phyloP scores from a whole-genome alignment of 2,329 filamentous ascomycete genomes.

The Penicillium hesseltinei region DNA sequence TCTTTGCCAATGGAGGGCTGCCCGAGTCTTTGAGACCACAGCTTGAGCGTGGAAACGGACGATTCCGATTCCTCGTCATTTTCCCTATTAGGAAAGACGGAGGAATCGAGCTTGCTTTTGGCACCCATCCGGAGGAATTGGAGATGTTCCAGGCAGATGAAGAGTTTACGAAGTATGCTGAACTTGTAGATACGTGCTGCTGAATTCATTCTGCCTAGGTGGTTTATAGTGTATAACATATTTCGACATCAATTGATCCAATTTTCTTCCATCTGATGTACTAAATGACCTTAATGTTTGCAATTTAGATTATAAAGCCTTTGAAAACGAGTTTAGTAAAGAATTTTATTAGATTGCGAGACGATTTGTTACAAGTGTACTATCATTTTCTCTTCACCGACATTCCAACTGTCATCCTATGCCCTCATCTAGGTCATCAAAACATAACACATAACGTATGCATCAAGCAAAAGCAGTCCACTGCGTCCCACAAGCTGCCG shows the following conservation, averaged over 20 bases:
- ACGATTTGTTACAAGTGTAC: neutral
- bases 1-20: neutral
- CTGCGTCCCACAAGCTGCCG: conserved; percentile 7
- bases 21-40: neutral
- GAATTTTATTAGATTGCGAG: neutral
- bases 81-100: neutral
- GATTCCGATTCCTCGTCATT: neutral
- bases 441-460: neutral
- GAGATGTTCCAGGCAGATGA: neutral
- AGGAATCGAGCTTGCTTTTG: neutral
- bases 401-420: neutral
- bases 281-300: neutral
- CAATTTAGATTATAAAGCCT: too few relatives aligned
- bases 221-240: neutral
- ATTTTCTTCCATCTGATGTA: neutral
- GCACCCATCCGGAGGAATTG: neutral
- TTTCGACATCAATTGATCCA: neutral
- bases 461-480: conserved; percentile 12
- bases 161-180: neutral
- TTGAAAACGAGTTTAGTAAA: neutral
- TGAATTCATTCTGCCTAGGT: neutral
- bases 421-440: neutral
- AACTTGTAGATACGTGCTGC: neutral
- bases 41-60: neutral
- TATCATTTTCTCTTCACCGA: neutral